A percentile compares a stretch with the other conserved stretches of the same genome.
Conservation (phyloP, 2,329 filamentous ascomycete genomes). For the Rhinocladiella mackenziei region DNA sequence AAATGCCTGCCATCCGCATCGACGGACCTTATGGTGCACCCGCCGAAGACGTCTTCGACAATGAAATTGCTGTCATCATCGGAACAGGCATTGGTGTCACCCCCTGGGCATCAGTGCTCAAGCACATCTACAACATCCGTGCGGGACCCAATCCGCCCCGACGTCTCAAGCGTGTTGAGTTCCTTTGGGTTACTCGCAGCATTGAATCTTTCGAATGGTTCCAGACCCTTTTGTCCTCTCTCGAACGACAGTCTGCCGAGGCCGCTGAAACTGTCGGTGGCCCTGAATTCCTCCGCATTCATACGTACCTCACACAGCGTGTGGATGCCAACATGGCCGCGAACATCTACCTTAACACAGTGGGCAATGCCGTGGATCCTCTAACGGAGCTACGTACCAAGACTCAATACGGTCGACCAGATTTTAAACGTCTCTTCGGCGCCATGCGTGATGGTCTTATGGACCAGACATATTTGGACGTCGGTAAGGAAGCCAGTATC, state of each 20-base stretch:
- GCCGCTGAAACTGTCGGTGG: constrained; percentile 54
- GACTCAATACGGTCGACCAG: constrained; percentile 91
- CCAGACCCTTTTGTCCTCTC: constrained; percentile 83
- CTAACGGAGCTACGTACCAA: constrained; percentile 84
- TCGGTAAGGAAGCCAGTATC: constrained; percentile 68
- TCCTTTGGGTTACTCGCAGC: constrained; percentile 98
- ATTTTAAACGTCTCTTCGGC: constrained; percentile 75
- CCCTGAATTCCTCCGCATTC: constrained; percentile 87
- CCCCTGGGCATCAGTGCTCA: constrained; percentile 82
- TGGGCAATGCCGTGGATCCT: constrained; percentile 81
- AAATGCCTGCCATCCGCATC: constrained; percentile 84
- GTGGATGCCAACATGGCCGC: constrained; percentile 88
- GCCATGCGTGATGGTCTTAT: constrained; percentile 85
- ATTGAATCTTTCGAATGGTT: constrained; percentile 98
- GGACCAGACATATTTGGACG: constrained; percentile 78
- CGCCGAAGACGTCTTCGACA: constrained; percentile 96
- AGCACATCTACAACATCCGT: constrained; percentile 97
- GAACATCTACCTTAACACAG: constrained; percentile 95
- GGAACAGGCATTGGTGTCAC: constrained; percentile 81
- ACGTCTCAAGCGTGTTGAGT: constrained; percentile 89
- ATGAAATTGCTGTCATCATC: constrained; percentile 73
- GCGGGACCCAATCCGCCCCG: constrained; percentile 83
- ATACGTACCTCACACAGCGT: constrained; percentile 93
- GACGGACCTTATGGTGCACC: constrained; percentile 96
- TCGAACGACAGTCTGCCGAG: constrained; percentile 79